Conservation (phyloP, 2,329 filamentous ascomycete species). For the Diplodia corticola region DNA sequence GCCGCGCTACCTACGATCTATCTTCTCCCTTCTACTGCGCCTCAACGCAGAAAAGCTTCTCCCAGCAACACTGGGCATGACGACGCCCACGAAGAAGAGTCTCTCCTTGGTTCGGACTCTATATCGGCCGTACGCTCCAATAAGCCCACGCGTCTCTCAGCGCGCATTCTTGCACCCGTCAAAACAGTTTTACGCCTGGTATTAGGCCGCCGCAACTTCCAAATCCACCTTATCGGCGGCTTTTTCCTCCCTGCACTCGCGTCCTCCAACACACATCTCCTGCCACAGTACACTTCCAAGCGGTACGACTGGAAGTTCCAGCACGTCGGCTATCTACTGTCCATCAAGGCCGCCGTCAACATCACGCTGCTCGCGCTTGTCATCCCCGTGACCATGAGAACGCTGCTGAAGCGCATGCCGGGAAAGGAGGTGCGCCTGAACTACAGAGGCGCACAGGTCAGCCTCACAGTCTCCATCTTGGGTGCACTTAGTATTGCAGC, state of each 20-base stretch:
- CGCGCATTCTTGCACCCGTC: neutral
- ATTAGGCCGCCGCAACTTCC: conserved; percentile 31
- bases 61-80: neutral
- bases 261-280: conserved; percentile 41
- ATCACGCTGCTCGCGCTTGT: conserved; percentile 36
- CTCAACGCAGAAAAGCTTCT: neutral
- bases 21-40: neutral
- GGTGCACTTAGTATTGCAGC: conserved; percentile 38
- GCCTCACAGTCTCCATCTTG: conserved; percentile 36
- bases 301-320: conserved; percentile 42
- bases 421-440: conserved; percentile 28
- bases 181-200: neutral
- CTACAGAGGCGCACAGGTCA: conserved; percentile 34
- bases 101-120: neutral
- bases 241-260: conserved; percentile 41
- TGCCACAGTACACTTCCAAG: conserved; percentile 43
- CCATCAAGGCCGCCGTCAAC: conserved; percentile 40
- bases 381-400: conserved; percentile 37
- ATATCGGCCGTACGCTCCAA: neutral
- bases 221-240: conserved; percentile 33
- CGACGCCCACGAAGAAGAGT: neutral
- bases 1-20: conserved; percentile 28
- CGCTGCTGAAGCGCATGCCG: conserved; percentile 27
- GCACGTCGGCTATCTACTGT: conserved; percentile 40
- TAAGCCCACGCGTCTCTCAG: neutral